A percentile compares a stretch with the other conserved stretches of the same genome.
Evolutionary conservation across 768 basidiomycete genomes (phyloP).

Genomic region (Trametes meyenii): DNA sequence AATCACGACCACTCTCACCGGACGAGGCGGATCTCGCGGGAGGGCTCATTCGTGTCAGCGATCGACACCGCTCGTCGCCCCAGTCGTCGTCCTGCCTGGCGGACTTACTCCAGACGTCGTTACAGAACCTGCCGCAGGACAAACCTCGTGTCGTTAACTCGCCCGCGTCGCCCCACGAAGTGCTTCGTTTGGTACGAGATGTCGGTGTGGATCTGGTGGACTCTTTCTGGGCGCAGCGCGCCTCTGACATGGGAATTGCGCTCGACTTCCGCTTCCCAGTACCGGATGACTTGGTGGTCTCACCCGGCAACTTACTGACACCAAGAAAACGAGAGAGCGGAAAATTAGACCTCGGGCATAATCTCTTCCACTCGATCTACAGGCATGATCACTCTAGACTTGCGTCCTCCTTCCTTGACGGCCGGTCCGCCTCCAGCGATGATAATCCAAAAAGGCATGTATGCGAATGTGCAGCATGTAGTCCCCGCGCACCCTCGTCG

Average conservation of each 20-base stretch:
- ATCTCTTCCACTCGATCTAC: constrained; percentile 65
- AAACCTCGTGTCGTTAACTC: constrained; percentile 69
- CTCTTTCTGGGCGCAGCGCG: constrained; percentile 66
- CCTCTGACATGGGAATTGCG: constrained; percentile 71
- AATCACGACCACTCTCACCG: background rate
- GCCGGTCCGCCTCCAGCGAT: constrained; percentile 7
- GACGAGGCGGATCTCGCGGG: background rate
- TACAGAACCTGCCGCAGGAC: constrained; percentile 48
- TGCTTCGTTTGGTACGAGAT: constrained; percentile 62
- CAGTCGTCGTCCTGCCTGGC: constrained; percentile 1
- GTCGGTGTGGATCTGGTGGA: constrained; percentile 81
- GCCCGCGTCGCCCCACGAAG: constrained; percentile 68
- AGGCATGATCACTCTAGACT: constrained; percentile 62
- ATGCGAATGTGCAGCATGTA: constrained; percentile 62
- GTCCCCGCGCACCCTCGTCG: constrained; percentile 42
- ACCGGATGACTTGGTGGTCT: background rate
- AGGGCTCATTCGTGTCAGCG: constrained; percentile 13
- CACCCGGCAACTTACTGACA: background rate
- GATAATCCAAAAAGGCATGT: constrained; percentile 13
- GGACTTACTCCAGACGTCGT: constrained; percentile 60
- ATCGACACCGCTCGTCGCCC: constrained; percentile 18
- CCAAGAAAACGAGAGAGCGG: constrained; percentile 24
- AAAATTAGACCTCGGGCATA: constrained; percentile 63
- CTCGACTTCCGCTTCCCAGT: constrained; percentile 79
- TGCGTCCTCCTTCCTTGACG: constrained; percentile 43